Conservation (phyloP, 495 filamentous ascomycete species). For the Glonium stellatum region DNA sequence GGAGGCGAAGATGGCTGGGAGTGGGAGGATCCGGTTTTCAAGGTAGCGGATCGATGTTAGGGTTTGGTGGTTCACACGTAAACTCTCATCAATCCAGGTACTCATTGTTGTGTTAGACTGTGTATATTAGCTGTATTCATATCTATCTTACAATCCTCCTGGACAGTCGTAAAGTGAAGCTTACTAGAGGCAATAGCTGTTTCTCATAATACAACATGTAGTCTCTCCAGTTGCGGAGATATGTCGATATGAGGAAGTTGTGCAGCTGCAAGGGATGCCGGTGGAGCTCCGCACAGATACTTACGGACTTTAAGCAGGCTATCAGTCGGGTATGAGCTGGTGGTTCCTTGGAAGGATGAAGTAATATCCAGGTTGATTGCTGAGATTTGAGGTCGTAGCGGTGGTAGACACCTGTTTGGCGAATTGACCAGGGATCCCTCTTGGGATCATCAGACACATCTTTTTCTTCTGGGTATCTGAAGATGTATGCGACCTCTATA, state of each 20-base stretch:
- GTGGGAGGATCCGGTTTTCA: background rate
- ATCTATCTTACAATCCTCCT: background rate
- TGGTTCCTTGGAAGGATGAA: conserved; percentile 37
- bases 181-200: conserved; percentile 34
- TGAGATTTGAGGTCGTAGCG: conserved; percentile 30
- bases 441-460: conserved; percentile 14
- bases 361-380: conserved; percentile 34
- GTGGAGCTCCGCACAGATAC: conserved; percentile 6
- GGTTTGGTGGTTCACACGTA: background rate
- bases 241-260: conserved; percentile 35
- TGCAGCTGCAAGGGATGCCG: conserved; percentile 34
- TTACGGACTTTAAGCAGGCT: background rate
- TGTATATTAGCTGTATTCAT: background rate
- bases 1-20: background rate
- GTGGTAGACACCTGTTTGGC: conserved; percentile 43
- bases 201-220: conserved; percentile 37
- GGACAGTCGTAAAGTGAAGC: background rate
- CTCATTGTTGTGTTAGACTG: background rate
- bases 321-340: conserved; percentile 25
- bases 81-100: background rate
- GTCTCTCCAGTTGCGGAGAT: conserved; percentile 38
- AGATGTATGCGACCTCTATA: conserved; percentile 39
- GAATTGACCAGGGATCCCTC: conserved; percentile 37
- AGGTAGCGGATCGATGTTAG: background rate
- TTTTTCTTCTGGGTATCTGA: conserved; percentile 41